Evolutionary conservation across 2,329 filamentous ascomycete species (phyloP).

Genomic region (Arthroderma sp.): DNA sequence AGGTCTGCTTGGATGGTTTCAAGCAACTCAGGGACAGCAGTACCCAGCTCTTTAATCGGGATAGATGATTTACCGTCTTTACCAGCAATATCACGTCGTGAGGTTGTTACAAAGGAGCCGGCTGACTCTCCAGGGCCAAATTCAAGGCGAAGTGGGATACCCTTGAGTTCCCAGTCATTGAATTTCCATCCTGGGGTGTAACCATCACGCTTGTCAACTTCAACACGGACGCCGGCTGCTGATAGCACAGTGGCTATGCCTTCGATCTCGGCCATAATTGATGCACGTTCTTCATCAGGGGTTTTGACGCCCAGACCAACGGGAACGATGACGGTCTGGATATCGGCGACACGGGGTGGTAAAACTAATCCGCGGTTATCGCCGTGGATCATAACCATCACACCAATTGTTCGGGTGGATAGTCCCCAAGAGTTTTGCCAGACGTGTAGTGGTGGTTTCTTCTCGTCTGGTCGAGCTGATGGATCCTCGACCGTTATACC

Average conservation of each 20-base stretch:
- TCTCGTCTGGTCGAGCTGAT: conserved; percentile 54
- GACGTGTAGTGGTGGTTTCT: conserved; percentile 69
- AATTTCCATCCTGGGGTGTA: conserved; percentile 97
- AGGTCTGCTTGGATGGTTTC: conserved; percentile 84
- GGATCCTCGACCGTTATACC: conserved; percentile 96
- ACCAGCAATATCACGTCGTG: conserved; percentile 64
- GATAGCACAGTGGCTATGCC: conserved; percentile 57
- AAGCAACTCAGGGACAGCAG: conserved; percentile 65
- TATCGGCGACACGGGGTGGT: conserved; percentile 76
- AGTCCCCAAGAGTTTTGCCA: conserved; percentile 99
- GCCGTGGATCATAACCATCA: conserved; percentile 97
- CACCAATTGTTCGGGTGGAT: conserved; percentile 90
- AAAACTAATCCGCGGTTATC: conserved; percentile 93
- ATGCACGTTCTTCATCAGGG: conserved; percentile 62
- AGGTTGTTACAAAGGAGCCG: conserved; percentile 69
- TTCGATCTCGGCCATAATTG: conserved; percentile 64
- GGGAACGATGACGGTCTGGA: conserved; percentile 77
- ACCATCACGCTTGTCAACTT: conserved; percentile 74
- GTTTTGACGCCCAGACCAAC: conserved; percentile 88
- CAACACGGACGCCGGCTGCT: conserved; percentile 61
- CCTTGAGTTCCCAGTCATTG: conserved; percentile 96
- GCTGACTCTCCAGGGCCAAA: conserved; percentile 91
- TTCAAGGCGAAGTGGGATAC: conserved; percentile 84
- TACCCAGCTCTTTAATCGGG: conserved; percentile 59
- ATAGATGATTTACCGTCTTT: conserved; percentile 66